Evolutionary conservation across 352 stramenopile species (phyloP).

Genomic region (Phytophthora pluvialis): DNA sequence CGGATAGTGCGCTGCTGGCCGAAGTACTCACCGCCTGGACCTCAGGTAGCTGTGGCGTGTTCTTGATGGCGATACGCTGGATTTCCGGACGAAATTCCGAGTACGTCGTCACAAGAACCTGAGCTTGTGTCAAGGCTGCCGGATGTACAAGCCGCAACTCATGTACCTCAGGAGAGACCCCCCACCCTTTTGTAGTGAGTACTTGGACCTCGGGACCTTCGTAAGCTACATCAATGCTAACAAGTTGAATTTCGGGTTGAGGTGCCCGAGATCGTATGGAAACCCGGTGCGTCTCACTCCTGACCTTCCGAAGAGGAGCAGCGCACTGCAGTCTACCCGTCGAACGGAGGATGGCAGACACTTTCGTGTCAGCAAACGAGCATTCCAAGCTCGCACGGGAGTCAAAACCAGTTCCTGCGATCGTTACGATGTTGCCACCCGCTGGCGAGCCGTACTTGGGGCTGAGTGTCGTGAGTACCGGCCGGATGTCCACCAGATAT

Average conservation of each 20-base stretch:
- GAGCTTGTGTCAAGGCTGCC: slow-evolving; percentile 5
- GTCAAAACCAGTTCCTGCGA: slow-evolving; percentile 5
- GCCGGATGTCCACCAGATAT: slow-evolving; percentile 21
- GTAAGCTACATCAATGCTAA: slow-evolving; percentile 37
- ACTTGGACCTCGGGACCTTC: slow-evolving; percentile 50
- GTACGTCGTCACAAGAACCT: slow-evolving; percentile 8
- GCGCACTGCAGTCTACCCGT: slow-evolving; percentile 38
- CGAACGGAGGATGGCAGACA: slow-evolving; percentile 11
- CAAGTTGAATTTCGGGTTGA: slow-evolving; percentile 47
- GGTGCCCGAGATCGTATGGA: slow-evolving; percentile 2
- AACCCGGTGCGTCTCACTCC: slow-evolving; percentile 11
- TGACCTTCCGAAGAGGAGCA: slow-evolving; percentile 14
- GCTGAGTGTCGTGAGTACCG: not conserved
- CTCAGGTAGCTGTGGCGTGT: slow-evolving; percentile 1
- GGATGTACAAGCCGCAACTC: slow-evolving; percentile 31
- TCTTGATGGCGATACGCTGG: slow-evolving; percentile 23
- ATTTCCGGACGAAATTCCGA: slow-evolving; percentile 33
- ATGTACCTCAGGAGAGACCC: slow-evolving; percentile 35
- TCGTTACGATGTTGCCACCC: not conserved
- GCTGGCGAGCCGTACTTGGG: slow-evolving; percentile 1
- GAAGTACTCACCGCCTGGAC: slow-evolving; percentile 34
- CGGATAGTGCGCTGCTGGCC: slow-evolving; percentile 18
- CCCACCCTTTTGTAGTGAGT: slow-evolving; percentile 55
- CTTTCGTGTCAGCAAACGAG: slow-evolving; percentile 32
- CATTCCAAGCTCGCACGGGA: slow-evolving; percentile 32